Evolutionary conservation across 1,284 basidiomycete species (phyloP).

Genomic region (Heterobasidion annosum): DNA sequence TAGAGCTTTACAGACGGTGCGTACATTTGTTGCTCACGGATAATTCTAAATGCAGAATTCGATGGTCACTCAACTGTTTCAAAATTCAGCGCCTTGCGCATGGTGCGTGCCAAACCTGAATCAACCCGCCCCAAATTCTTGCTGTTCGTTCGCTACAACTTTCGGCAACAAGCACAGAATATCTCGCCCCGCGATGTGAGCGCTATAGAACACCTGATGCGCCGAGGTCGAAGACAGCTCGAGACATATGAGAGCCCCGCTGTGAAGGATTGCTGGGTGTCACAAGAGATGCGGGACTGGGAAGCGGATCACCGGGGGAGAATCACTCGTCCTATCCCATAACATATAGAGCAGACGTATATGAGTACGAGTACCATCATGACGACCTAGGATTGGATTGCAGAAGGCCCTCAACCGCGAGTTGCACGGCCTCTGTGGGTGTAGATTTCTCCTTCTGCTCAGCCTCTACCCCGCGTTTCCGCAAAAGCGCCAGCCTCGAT

Average conservation of each 20-base stretch:
- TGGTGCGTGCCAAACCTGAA: conserved; percentile 58
- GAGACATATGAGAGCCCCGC: conserved; percentile 57
- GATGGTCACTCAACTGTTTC: not conserved
- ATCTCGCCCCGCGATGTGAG: conserved; percentile 57
- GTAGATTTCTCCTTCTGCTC: conserved; percentile 9
- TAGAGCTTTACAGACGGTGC: conserved; percentile 66
- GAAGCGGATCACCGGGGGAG: conserved; percentile 17
- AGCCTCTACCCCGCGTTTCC: conserved; percentile 1
- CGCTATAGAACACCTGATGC: conserved; percentile 63
- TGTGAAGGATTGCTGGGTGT: conserved; percentile 67
- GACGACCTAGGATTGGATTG: not conserved
- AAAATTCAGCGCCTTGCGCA: conserved; percentile 54
- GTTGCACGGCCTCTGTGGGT: conserved; percentile 4
- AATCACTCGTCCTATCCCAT: not conserved
- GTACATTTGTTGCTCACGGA: conserved; percentile 7
- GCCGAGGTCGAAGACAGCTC: conserved; percentile 54
- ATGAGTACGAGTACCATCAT: not conserved
- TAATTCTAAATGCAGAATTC: not conserved
- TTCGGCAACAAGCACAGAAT: conserved; percentile 49
- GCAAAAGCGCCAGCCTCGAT: not conserved
- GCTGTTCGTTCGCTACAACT: conserved; percentile 58
- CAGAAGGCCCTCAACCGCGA: conserved; percentile 3
- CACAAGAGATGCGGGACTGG: conserved; percentile 60
- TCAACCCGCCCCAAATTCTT: conserved; percentile 51
- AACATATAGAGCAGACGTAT: not conserved